Evolutionary conservation across 2,329 filamentous ascomycete species (phyloP).

Genomic region (Apiospora saccharicola): DNA sequence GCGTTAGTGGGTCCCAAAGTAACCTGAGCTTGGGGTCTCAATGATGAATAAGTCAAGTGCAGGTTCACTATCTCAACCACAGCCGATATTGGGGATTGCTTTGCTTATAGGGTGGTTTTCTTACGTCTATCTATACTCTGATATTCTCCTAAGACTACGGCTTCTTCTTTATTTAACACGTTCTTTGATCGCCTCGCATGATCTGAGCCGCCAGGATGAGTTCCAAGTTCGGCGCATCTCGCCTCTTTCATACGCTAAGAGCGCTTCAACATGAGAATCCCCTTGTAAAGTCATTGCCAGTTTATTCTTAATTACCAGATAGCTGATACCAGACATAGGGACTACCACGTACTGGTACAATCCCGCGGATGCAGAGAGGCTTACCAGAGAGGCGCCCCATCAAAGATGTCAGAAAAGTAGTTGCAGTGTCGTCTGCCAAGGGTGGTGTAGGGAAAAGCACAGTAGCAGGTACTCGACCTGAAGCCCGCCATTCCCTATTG

Average conservation of each 20-base stretch:
- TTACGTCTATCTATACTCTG: background rate
- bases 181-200: background rate
- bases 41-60: background rate
- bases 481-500: too few species aligned
- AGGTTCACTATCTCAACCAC: background rate
- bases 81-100: background rate
- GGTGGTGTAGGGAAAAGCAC: constrained; percentile 99
- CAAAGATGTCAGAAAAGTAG: constrained; percentile 84
- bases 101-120: background rate
- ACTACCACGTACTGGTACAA: constrained; percentile 77
- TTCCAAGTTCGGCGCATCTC: constrained; percentile 35
- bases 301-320: background rate
- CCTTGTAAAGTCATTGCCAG: constrained; percentile 61
- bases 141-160: background rate
- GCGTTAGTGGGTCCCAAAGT: background rate
- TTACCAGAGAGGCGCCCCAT: constrained; percentile 84
- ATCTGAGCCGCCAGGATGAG: background rate
- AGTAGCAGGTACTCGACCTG: constrained; percentile 68
- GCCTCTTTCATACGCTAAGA: constrained; percentile 61
- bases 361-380: constrained; percentile 80
- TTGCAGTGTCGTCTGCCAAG: constrained; percentile 97
- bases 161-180: background rate
- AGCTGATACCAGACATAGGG: constrained; percentile 63
- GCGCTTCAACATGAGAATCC: constrained; percentile 83
- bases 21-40: constrained; percentile 3